Base-by-base conservation (phyloP, 176 grass and related monocot species). In the Raddia distichophylla region DNA sequence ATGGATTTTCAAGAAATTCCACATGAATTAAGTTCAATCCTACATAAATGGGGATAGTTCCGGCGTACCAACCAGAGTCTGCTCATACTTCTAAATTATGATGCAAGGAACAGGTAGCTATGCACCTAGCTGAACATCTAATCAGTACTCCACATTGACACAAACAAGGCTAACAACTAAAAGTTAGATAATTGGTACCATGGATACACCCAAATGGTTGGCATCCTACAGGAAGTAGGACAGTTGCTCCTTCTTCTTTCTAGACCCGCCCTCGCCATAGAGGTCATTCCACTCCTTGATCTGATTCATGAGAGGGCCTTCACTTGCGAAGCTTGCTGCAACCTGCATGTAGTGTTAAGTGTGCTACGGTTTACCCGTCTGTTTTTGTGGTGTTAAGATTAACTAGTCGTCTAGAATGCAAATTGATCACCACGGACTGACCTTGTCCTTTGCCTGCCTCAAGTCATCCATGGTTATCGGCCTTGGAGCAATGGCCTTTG, bases 201-300 rank as follows among this genome's bases (percentile, higher is more conserved):
- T 27, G 27, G 27, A 27, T 27, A 27, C 27, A 27, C 27, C 27
- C 27, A 27, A 27, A 27, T 27, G 27, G 27, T 27, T 27, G 27
- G 27, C 27, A 27, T 9, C 20, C 90, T 91, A 97, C 17, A 97
- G 59, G 55, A 98, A 98, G 81, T 98, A 98, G 40, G 92, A 83
- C 71, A 88, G 82, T 5, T 91, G 72, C 14, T 91, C 62, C 75
- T 79, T 84, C 68, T 98, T 93, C 27, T 27, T 27, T 64, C 95
- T 93, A 4, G 92, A 95, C 12, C 95, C 92, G 5, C 92, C 92
- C 82, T 95, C 90, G 18, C 95, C 95, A 1, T 95, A 95, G 18
- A 93, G 76, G 58, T 98, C 84, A 55, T 98, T 95, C 95, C 95
- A 98, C 64, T 95, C 76, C 85, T 86, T 95, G 13, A 98, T 82